Percentiles rank a stretch among this genome's conserved stretches.
These are phyloP conservation scores for Exidia glandulosa DNA, from an alignment of 768 basidiomycete species.

Conservation along the genomic window DNA sequence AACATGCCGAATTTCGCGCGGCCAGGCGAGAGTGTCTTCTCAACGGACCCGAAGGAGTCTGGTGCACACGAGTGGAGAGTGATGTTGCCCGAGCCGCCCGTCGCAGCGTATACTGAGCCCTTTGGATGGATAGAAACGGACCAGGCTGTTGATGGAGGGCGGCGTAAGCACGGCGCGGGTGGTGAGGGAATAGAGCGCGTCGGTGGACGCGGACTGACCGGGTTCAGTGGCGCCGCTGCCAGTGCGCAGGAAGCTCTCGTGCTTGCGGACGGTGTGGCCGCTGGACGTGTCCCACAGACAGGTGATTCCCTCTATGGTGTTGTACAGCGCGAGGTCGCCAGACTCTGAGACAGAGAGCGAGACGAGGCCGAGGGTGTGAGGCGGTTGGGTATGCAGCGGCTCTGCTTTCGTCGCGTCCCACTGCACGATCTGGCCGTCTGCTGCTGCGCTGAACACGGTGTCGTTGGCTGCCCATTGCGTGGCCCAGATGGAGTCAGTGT, in stretches of 20 bases:
- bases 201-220: constrained; percentile 49
- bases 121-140: constrained; percentile 72
- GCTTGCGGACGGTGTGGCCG: constrained; percentile 48
- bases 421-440: constrained; percentile 66
- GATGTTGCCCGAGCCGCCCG: constrained; percentile 61
- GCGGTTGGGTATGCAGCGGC: constrained; percentile 42
- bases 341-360: constrained; percentile 60
- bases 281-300: constrained; percentile 59
- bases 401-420: constrained; percentile 62
- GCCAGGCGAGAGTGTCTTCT: constrained; percentile 50
- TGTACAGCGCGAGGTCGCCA: constrained; percentile 60
- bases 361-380: constrained; percentile 79
- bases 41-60: constrained; percentile 55
- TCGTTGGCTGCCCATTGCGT: constrained; percentile 59
- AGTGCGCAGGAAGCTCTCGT: constrained; percentile 64
- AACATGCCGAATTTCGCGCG: constrained; percentile 69
- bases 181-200: not conserved
- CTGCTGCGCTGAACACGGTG: constrained; percentile 56
- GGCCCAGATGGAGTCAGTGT: constrained; percentile 72
- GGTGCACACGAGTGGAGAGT: constrained; percentile 58
- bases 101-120: constrained; percentile 62
- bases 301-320: constrained; percentile 78
- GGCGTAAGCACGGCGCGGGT: not conserved
- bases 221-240: constrained; percentile 47
- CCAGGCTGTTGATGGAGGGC: constrained; percentile 45